Evolutionary conservation across 345 rosid species (phyloP), one percentile per base, ranked within the genome.

Genomic region (Aquilaria malaccensis): DNA sequence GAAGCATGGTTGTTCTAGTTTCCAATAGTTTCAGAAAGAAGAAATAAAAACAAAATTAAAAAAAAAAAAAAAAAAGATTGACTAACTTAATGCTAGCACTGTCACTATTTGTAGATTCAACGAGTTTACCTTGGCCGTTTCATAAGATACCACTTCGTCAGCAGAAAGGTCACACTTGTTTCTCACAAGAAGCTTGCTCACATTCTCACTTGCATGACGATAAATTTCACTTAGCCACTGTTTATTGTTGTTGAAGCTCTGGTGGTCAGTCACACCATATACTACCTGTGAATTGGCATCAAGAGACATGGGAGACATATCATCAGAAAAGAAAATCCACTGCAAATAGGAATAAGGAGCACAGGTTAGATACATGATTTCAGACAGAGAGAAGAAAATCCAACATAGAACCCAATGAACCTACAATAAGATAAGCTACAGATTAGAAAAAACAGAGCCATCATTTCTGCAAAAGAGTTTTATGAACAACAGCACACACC

Each of bases 201-300:
- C 95, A 73, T 72, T 83, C 70, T 87, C 91, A 71, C 87, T 81
- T 1, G 91, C 95, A 47, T 85, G 85, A 32, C 95, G 91, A 52
- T 81, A 85, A 10, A 87, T 87, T 81, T 85, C 95, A 65, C 69
- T 87, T 45, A 84, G 70, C 91, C 95, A 87, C 70, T 80, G 90
- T 66, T 84, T 84, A 48, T 84, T 90, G 30, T 87, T 87, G 82
- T 80, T 80, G 81, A 87, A 87, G 69, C 94, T 87, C 72, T 84
- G 88, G 66, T 79, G 85, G 70, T 85, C 95, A 7, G 95, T 87
- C 55, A 87, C 95, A 72, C 85, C 89, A 73, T 87, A 87, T 55
- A 86, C 89, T 59, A 87, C 80, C 95, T 87, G 81, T 58, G 45
- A 61, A 22, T 29, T 22, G 48, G 48, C 62, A 60, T 15, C 13